Conservation (phyloP, 1,284 basidiomycete genomes). For the Meira miltonrushii region DNA sequence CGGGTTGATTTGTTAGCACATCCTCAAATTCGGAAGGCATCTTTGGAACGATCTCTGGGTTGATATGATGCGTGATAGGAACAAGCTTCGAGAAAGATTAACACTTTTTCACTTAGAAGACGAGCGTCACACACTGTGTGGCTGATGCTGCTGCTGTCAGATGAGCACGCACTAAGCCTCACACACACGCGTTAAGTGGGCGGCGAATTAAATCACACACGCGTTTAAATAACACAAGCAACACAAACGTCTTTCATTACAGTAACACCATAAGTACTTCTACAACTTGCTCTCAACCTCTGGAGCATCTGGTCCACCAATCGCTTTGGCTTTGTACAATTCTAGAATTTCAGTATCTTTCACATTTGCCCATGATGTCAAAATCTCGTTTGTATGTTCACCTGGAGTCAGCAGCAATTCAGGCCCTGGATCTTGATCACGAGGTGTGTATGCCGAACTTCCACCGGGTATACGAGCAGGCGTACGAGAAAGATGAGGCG, state of each 20-base stretch:
- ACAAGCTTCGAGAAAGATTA: no score
- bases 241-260: no score
- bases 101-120: no score
- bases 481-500: constrained; percentile 44
- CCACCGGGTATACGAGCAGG: constrained; percentile 35
- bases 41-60: background rate
- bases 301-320: constrained; percentile 31
- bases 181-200: no score
- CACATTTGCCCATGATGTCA: constrained; percentile 23
- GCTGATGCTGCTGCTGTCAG: no score
- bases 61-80: no score
- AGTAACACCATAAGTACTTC: no score
- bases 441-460: background rate
- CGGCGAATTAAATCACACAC: no score
- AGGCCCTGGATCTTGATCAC: constrained; percentile 18
- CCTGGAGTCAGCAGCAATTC: constrained; percentile 44
- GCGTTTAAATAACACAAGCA: no score
- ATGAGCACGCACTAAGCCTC: no score
- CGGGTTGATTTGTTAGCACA: constrained; percentile 52
- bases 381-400: constrained; percentile 41
- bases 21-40: constrained; percentile 47
- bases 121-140: no score
- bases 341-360: constrained; percentile 15
- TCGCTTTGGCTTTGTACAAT: constrained; percentile 24
- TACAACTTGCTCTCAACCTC: constrained; percentile 26